Conservation (phyloP, 805 yeast species). For the Zygosaccharomyces lentus region DNA sequence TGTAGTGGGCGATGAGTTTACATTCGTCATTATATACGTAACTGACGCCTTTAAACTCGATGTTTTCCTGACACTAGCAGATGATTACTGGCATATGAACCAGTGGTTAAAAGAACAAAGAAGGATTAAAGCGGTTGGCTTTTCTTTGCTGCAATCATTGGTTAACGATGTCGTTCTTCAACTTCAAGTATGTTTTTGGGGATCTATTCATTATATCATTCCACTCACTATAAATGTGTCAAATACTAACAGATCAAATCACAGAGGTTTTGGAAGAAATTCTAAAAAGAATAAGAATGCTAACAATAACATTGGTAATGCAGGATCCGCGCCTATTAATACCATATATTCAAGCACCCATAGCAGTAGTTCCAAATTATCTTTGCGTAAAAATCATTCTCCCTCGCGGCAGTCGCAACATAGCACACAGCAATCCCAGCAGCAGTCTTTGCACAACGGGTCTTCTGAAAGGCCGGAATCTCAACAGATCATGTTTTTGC, state of each 20-base stretch:
- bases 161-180: constrained; percentile 27
- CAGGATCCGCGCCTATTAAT: constrained; percentile 22
- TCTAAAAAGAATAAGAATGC: constrained; percentile 44
- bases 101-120: neutral
- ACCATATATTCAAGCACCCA: constrained; percentile 37
- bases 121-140: neutral
- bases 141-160: neutral
- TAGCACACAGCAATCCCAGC: constrained; percentile 16
- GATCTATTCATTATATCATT: neutral
- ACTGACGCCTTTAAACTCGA: neutral
- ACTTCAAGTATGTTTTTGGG: constrained; percentile 27
- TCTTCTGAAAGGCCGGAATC: constrained; percentile 26
- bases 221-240: neutral
- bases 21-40: neutral
- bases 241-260: constrained; percentile 8
- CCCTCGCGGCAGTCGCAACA: constrained; percentile 28
- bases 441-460: constrained; percentile 12
- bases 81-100: neutral
- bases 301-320: constrained; percentile 15
- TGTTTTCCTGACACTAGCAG: neutral
- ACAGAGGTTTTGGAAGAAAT: constrained; percentile 57
- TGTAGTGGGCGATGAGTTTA: constrained; percentile 1
- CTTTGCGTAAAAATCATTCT: constrained; percentile 40
- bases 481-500: constrained; percentile 53
- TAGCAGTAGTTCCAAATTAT: constrained; percentile 44